Percentiles rank a stretch among this genome's conserved stretches.
These are phyloP conservation scores for Pichia ethanolica DNA, from an alignment of 805 yeast species.

Conservation along the genomic window DNA sequence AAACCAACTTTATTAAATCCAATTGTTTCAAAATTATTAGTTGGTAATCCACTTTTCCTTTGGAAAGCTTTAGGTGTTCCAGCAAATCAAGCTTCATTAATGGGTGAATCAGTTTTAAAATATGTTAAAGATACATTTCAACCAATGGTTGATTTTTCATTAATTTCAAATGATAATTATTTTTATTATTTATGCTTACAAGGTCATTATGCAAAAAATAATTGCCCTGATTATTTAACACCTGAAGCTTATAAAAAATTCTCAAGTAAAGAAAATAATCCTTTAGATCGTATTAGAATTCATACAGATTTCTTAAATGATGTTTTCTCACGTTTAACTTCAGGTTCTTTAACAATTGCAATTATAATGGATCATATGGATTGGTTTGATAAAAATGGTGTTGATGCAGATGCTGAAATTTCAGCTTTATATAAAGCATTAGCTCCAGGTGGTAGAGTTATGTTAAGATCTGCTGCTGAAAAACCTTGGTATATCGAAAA, in stretches of 20 bases:
- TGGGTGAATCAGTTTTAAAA: constrained; percentile 62
- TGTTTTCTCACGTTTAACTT: constrained; percentile 59
- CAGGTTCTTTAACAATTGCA: constrained; percentile 63
- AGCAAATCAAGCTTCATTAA: constrained; percentile 73
- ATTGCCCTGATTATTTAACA: constrained; percentile 74
- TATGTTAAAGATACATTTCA: constrained; percentile 74
- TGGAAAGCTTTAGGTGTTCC: constrained; percentile 93
- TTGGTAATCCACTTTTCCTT: constrained; percentile 78
- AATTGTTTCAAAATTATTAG: constrained; percentile 53
- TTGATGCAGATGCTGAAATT: constrained; percentile 61
- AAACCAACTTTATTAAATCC: constrained; percentile 70
- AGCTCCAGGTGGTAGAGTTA: constrained; percentile 61
- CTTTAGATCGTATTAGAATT: constrained; percentile 62
- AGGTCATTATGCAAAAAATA: constrained; percentile 51
- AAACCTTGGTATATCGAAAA: constrained; percentile 71
- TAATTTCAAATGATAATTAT: constrained; percentile 66
- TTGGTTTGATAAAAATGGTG: constrained; percentile 68
- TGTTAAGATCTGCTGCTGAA: constrained; percentile 67
- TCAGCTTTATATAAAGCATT: constrained; percentile 55
- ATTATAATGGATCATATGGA: constrained; percentile 91
- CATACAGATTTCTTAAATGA: constrained; percentile 77
- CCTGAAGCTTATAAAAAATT: constrained; percentile 48
- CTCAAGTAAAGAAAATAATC: constrained; percentile 33
- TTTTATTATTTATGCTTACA: constrained; percentile 64
- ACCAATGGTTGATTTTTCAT: constrained; percentile 57